Evolutionary conservation across 306 rosid genomes (phyloP).

Genomic region (Medicago truncatula): MtrunA17r5.0-ANR NC_053047.1:2373501-2374000

Average conservation of each 20-base stretch:
- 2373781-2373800: constrained; percentile 75
- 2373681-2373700: constrained; percentile 68
- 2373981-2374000: constrained; percentile 15
- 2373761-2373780: constrained; percentile 64
- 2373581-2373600: constrained; percentile 75
- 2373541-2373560: constrained; percentile 64
- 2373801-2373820: constrained; percentile 70
- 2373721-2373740: constrained; percentile 85
- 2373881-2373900: constrained; percentile 79
- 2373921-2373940: constrained; percentile 81
- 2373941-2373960: constrained; percentile 81
- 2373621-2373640: constrained; percentile 76
- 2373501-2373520: constrained; percentile 40
- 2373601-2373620: constrained; percentile 81
- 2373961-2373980: constrained; percentile 86
- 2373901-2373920: constrained; percentile 93
- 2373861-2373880: constrained; percentile 82
- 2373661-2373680: constrained; percentile 71
- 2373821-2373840: constrained; percentile 89
- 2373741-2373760: constrained; percentile 85
- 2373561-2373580: constrained; percentile 66
- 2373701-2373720: constrained; percentile 80
- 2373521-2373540: constrained; percentile 82
- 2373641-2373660: constrained; percentile 74
- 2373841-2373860: constrained; percentile 90